Base-by-base conservation (phyloP, 495 filamentous ascomycete species). In the Aspergillus asperescens region DNA sequence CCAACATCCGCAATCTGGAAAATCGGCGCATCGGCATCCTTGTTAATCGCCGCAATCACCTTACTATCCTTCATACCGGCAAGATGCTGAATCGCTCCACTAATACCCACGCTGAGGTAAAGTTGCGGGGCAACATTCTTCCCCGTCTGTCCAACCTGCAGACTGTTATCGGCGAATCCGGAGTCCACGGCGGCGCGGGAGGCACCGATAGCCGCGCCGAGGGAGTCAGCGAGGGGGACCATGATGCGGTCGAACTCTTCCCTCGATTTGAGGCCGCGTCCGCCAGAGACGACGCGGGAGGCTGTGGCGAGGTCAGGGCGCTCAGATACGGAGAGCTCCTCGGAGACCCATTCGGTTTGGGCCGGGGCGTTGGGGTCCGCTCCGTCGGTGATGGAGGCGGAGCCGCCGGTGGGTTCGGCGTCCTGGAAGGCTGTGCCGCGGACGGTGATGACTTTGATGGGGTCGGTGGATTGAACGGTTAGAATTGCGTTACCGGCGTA, bases 11-110 rank as follows among this genome's bases (percentile, higher is more conserved):
- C 94, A 55, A 98, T 81, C 71, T 98, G 94, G 79, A 98, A 97
- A 56, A 98, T 98, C 2, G 93, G 93, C 47, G 92, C 93, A 71
- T 98, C 93, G 1, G 81, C 75, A 62, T 97, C 93, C 77, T 98
- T 98, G 77, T 98, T 97, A 66, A 98, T 97, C 24, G 88, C 89
- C 31, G 90, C 94, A 78, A 98, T 98, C 54, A 98, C 94, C 78
- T 98, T 98, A 77, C 89, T 95, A 67, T 98, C 93, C 81, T 98
- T 98, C 93, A 98, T 98, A 65, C 93, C 93, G 35, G 94, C 94
- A 71, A 98, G 74, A 80, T 98, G 93, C 73, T 98, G 93, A 57
- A 98, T 98, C 19, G 93, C 93, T 40, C 93, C 93, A 5, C 87
- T 93, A 63, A 98, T 97, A 62, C 93, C 93, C 13, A 90, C 92